Evolutionary conservation across 2,329 filamentous ascomycete genomes (phyloP), one percentile per base, ranked within the genome.

Genomic region (Hortaea werneckii): DNA sequence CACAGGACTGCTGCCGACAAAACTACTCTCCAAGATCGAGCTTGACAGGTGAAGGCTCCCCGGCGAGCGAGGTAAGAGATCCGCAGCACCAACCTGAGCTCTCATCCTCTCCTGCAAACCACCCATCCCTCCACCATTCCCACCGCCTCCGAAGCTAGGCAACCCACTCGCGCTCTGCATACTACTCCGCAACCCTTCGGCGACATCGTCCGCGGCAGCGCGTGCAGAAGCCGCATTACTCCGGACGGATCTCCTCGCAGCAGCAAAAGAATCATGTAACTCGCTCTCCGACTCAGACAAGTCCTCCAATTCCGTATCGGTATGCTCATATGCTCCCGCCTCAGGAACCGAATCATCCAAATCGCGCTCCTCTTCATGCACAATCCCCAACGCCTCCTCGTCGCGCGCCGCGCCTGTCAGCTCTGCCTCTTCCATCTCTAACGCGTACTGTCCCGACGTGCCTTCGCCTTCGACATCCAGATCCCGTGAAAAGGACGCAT

Each of bases 271-370:
- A 46, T 53, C 54, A 38, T 50, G 50, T 20, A 59, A 46, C 42
- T 42, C 44, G 37, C 41, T 46, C 40, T 58, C 50, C 39, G 54
- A 53, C 44, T 55, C 52, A 51, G 57, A 54, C 48, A 72, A 70
- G 43, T 74, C 71, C 43, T 73, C 70, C 1, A 69, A 53, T 49
- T 75, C 72, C 9, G 73, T 75, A 51, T 76, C 73, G 3, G 73
- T 76, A 51, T 76, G 73, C 54, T 76, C 68, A 52, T 76, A 76
- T 51, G 67, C 71, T 20, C 73, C 73, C 4, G 71, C 72, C 52
- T 75, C 73, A 0, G 72, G 73, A 20, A 76, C 64, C 48, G 71
- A 71, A 44, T 74, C 72, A 52, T 76, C 72, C 35, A 69, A 50
- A 55, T 69, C 60, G 10, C 57, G 50, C 35, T 59, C 57, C 35